A percentile compares a stretch with the other conserved stretches of the same genome.
Conservation (phyloP, 2,329 filamentous ascomycete species). For the Pestalotiopsis sp. region DNA sequence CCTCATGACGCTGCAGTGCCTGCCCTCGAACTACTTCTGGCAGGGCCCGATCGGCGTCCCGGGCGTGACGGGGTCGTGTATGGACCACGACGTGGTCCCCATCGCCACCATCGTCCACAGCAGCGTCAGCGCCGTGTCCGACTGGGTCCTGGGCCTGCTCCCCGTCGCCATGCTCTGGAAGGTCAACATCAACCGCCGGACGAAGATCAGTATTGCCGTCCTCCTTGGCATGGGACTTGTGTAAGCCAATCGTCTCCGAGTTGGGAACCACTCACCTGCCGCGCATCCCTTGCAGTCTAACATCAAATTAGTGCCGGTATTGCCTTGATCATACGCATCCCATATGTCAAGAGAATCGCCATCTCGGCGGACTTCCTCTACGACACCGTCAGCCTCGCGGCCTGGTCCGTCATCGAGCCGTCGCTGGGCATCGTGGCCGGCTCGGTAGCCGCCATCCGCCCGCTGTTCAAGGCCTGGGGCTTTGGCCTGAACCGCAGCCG, state of each 20-base stretch:
- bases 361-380: conserved; percentile 31
- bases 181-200: conserved; percentile 47
- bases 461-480: conserved; percentile 30
- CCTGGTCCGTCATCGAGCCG: conserved; percentile 34
- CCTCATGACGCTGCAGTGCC: conserved; percentile 51
- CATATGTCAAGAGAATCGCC: conserved; percentile 29
- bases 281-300: background rate
- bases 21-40: conserved; percentile 51
- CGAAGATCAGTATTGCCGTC: conserved; percentile 46
- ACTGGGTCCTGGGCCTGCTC: conserved; percentile 50
- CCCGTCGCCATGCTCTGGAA: conserved; percentile 54
- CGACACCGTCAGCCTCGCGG: conserved; percentile 31
- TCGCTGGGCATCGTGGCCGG: conserved; percentile 35
- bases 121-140: conserved; percentile 43
- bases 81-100: conserved; percentile 40
- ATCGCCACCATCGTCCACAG: conserved; percentile 47
- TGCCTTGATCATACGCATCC: conserved; percentile 39
- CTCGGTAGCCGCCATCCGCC: conserved; percentile 30
- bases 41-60: conserved; percentile 29
- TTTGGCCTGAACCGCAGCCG: conserved; percentile 15
- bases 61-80: conserved; percentile 39
- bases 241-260: conserved; percentile 32
- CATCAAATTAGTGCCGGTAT: conserved; percentile 34
- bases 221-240: conserved; percentile 53
- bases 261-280: too few species aligned